A percentile compares a stretch with the other conserved stretches of the same genome.
These are phyloP conservation scores for Colletotrichum neosansevieriae DNA, from an alignment of 2,329 filamentous ascomycete genomes.

Conservation along the genomic window DNA sequence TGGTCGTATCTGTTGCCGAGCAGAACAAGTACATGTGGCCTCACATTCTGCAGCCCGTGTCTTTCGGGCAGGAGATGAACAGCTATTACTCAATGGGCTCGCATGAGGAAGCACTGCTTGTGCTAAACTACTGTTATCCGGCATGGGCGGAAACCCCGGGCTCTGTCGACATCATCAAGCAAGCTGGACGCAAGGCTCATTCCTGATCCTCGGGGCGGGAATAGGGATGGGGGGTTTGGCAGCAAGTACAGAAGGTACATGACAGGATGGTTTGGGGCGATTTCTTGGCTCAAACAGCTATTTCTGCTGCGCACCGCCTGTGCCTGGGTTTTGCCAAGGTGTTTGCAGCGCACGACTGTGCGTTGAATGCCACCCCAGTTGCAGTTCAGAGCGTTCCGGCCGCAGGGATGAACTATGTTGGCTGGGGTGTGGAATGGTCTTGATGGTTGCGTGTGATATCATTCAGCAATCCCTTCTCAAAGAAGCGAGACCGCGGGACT, in stretches of 20 bases:
- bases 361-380: constrained; percentile 9
- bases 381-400: constrained; percentile 3
- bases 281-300: constrained; percentile 31
- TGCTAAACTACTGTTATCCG: not conserved
- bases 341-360: constrained; percentile 7
- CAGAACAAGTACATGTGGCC: not conserved
- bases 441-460: constrained; percentile 21
- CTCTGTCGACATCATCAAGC: constrained; percentile 3
- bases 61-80: no score
- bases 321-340: constrained; percentile 23
- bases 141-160: constrained; percentile 4
- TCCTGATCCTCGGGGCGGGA: no score
- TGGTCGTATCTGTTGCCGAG: not conserved
- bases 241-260: not conserved
- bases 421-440: not conserved
- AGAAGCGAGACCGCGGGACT: not conserved
- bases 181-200: not conserved
- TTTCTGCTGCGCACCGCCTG: not conserved
- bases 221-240: no score
- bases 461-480: not conserved
- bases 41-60: not conserved
- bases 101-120: not conserved
- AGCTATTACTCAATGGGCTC: not conserved
- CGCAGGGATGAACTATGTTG: constrained; percentile 30
- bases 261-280: constrained; percentile 12